Percentiles rank a stretch among this genome's conserved stretches.
phyloP scores from a whole-genome alignment of 768 basidiomycete species.

The Termitomyces sp. region DNA sequence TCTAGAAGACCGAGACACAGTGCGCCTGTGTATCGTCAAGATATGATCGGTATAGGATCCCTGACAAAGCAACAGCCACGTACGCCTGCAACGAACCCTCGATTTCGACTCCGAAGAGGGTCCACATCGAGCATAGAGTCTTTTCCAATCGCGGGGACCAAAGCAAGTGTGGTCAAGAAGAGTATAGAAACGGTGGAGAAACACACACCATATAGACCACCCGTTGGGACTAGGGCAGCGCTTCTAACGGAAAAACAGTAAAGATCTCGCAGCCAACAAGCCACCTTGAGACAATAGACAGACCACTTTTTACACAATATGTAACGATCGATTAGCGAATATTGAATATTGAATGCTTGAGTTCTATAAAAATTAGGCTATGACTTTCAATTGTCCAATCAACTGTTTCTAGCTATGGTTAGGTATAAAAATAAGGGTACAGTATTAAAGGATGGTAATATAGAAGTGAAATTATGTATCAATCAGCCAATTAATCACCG shows the following conservation, averaged over 20 bases:
- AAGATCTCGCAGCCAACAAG: not conserved
- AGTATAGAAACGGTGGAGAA: slow-evolving; percentile 25
- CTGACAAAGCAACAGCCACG: slow-evolving; percentile 1
- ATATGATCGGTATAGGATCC: not conserved
- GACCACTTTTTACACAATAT: not conserved
- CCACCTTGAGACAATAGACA: not conserved
- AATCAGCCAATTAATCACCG: not conserved
- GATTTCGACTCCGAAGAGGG: not conserved
- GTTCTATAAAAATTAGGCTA: not conserved
- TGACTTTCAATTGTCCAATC: not conserved
- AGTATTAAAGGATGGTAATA: slow-evolving; percentile 3
- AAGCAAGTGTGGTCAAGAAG: slow-evolving; percentile 32
- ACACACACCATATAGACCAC: slow-evolving; percentile 30
- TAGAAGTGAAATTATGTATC: slow-evolving; percentile 6
- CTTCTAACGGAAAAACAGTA: not conserved
- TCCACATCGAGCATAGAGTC: slow-evolving; percentile 21
- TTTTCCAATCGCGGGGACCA: slow-evolving; percentile 32
- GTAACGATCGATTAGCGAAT: not conserved
- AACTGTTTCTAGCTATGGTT: not conserved
- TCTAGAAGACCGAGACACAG: not conserved
- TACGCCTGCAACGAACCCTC: slow-evolving; percentile 1
- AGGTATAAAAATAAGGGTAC: slow-evolving; percentile 3
- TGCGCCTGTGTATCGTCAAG: slow-evolving; percentile 1
- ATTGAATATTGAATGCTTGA: not conserved
- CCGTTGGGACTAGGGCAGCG: slow-evolving; percentile 21